Evolutionary conservation across 208 protist genomes (phyloP), one percentile per base, ranked within the genome.

Genomic region (Acanthamoeba sp.): DNA sequence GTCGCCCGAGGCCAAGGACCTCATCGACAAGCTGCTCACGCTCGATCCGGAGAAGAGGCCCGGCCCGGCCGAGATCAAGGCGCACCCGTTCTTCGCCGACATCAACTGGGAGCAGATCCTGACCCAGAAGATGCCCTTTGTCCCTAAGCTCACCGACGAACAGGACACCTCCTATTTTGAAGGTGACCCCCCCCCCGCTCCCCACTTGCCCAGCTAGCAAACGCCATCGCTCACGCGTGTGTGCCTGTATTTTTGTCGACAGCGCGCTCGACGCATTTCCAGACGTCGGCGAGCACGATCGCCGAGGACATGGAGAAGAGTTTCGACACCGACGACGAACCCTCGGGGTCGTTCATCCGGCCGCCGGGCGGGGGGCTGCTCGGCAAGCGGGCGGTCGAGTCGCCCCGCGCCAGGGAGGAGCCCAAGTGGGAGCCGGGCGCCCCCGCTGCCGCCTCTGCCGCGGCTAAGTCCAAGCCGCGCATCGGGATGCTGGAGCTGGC

Each of bases 61-160:
- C 36, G n/a, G 80, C 32, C 42, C 93, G 2, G 27, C 78, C 71
- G 96, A 96, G 36, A 48, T 97, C 34, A 97, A 97, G 94, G 34
- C 40, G 1, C 94, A 97, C 76, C 94, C 96, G 20, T 97, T 97
- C 80, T 97, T 97, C 55, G n/a, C 22, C 10, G 76, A 71, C 66
- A 94, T 96, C 24, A 71, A 97, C 59, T 97, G 96, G 96, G 90
- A 96, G 34, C 96, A 91, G 22, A 40, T 97, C 3, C 59, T 95
- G 5, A 71, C 73, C 34, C 76, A 93, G 57, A 76, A 91, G 12
- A 55, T 64, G 42, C 92, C 95, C 1, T 97, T 96, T 52, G 93
- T 97, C 27, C 96, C 96, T 18, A 95, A 96, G 80, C 94, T 94
- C 24, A 42, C 59, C 34, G 78, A 59, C 40, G 66, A 85, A 10